phyloP scores from a whole-genome alignment of 805 yeast genomes.

The Yamadazyma sp. region DNA sequence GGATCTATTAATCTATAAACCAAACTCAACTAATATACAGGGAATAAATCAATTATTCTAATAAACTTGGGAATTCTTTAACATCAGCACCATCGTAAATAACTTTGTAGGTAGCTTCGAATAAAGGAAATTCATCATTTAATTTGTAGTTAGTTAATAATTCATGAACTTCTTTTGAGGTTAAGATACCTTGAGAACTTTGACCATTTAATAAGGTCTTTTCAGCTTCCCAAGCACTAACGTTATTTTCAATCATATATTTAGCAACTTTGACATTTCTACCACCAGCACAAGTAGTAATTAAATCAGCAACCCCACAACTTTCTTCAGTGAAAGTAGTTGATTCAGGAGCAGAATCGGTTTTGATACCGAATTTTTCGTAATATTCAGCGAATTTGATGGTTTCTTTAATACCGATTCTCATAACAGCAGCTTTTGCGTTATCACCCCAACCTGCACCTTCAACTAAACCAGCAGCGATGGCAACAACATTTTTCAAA shows the following conservation, averaged over 20 bases:
- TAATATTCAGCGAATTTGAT: conserved; percentile 66
- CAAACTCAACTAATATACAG: neutral
- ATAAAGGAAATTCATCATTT: conserved; percentile 74
- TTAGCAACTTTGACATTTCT: conserved; percentile 91
- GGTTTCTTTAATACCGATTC: conserved; percentile 90
- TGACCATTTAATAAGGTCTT: conserved; percentile 87
- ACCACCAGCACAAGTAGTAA: conserved; percentile 97
- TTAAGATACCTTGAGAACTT: conserved; percentile 92
- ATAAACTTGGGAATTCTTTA: conserved; percentile 68
- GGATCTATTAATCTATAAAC: neutral
- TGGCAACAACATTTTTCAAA: conserved; percentile 90
- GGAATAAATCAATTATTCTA: conserved; percentile 28
- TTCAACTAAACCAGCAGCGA: conserved; percentile 96
- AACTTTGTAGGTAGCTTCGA: conserved; percentile 77
- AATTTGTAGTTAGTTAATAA: conserved; percentile 55
- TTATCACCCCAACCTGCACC: conserved; percentile 99
- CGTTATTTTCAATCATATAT: conserved; percentile 78
- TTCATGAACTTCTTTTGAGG: conserved; percentile 88
- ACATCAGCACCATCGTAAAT: conserved; percentile 73
- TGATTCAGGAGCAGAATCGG: conserved; percentile 58
- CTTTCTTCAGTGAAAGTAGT: conserved; percentile 88
- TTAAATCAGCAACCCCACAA: conserved; percentile 97
- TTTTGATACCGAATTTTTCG: conserved; percentile 55
- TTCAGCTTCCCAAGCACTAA: conserved; percentile 78
- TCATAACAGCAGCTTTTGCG: conserved; percentile 96